Base-by-base conservation (phyloP, 441 rosid genomes). In the Arabidopsis lyrata region DNA sequence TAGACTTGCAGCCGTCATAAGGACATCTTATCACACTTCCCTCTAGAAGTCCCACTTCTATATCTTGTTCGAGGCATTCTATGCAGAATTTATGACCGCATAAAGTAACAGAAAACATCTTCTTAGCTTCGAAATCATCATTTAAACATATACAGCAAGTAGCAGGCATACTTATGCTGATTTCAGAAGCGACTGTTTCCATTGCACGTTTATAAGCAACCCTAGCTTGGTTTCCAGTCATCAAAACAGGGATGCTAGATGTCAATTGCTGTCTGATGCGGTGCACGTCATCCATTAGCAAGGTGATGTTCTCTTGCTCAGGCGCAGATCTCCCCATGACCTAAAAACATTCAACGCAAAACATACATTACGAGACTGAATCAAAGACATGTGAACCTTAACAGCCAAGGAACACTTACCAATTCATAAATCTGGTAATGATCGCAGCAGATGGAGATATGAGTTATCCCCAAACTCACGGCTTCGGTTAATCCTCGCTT, bases 401-500 rank as follows among this genome's bases (percentile, higher is more conserved):
- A 9, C 7, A 36, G 15, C 9, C 58, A 27, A 53, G 47, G 10
- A 50, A 49, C 27, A 20, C 14, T 84, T 69, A 86, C 89, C 61
- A 45, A 83, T 65, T 85, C 80, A 70, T 65, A 83, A 58, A 84
- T 74, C 8, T 82, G 81, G 60, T 41, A 55, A 47, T 78, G 72
- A 73, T 91, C 89, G 34, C 83, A 81, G 68, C 20, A 74, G 63
- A 86, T 18, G 9, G 34, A 65, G 64, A 91, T 63, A 27, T 83
- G 78, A 58, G 75, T 78, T 38, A 91, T 77, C 62, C 80, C 84
- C 84, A 86, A 66, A 13, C 71, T 74, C 49, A 82, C 18, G 20
- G 91, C 88, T 27, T 85, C 84, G 24, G 44, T 77, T 10, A 91
- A 85, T 48, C 87, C 97, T 72, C 77, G 89, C 48, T 87, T 79